Percentiles rank a stretch among this genome's conserved stretches.
These are phyloP conservation scores for Chiua virens DNA, from an alignment of 768 basidiomycete genomes.

Conservation along the genomic window DNA sequence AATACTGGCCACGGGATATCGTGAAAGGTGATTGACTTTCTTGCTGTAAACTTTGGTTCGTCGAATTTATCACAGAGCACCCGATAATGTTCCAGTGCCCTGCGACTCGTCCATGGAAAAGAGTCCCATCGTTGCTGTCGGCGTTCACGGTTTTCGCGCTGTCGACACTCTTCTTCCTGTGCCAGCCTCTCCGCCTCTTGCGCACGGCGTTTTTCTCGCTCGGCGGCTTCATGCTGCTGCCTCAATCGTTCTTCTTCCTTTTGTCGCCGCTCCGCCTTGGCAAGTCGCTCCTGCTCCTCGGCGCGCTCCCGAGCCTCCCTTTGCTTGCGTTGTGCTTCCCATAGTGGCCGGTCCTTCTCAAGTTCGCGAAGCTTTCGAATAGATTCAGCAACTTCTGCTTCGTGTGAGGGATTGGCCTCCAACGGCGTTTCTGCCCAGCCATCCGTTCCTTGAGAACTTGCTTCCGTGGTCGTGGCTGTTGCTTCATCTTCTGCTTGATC, in stretches of 20 bases:
- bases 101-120: constrained; percentile 60
- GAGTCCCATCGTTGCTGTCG: constrained; percentile 55
- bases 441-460: constrained; percentile 2
- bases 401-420: constrained; percentile 40
- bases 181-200: constrained; percentile 30
- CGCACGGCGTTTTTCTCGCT: constrained; percentile 21
- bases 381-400: constrained; percentile 57
- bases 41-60: constrained; percentile 50
- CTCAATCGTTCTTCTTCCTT: constrained; percentile 33
- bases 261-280: constrained; percentile 34
- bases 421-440: neutral
- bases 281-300: constrained; percentile 41
- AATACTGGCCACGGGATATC: constrained; percentile 79
- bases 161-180: constrained; percentile 36
- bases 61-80: constrained; percentile 64
- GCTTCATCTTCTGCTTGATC: constrained; percentile 14
- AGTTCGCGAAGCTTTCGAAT: constrained; percentile 68
- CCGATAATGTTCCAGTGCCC: constrained; percentile 73
- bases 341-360: constrained; percentile 60
- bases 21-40: constrained; percentile 55
- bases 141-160: constrained; percentile 41
- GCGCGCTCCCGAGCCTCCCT: constrained; percentile 43
- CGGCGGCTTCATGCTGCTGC: constrained; percentile 26
- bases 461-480: neutral
- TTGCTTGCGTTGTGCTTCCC: constrained; percentile 54